phyloP scores from a whole-genome alignment of 192 early-diverging fungal genomes.

The Coemansia asiatica region DNA sequence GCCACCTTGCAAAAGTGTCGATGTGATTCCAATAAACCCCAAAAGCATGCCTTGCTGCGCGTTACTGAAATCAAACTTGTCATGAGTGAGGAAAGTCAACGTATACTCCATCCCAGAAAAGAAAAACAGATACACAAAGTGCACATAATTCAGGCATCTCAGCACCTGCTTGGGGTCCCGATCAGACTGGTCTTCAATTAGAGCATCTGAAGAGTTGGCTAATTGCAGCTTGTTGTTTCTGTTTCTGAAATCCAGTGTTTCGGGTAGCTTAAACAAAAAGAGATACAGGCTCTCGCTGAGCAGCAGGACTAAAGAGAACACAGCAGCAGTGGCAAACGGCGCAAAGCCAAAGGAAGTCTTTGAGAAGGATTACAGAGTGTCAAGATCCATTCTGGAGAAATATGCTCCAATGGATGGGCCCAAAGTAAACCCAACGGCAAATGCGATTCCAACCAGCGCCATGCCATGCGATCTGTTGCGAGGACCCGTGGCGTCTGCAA shows the following conservation, averaged over 20 bases:
- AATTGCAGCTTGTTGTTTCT: background rate
- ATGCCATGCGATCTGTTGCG: constrained; percentile 75
- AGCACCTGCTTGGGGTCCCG: constrained; percentile 16
- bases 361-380: too few species aligned
- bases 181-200: background rate
- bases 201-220: background rate
- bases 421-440: constrained; percentile 92
- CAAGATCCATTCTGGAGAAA: constrained; percentile 53
- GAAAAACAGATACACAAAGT: constrained; percentile 86
- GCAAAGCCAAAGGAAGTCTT: constrained; percentile 6
- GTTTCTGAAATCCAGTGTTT: constrained; percentile 58
- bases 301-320: constrained; percentile 84
- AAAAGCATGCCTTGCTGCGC: constrained; percentile 86
- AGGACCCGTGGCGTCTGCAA: constrained; percentile 86
- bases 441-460: constrained; percentile 95
- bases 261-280: constrained; percentile 70
- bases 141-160: constrained; percentile 65
- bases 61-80: constrained; percentile 83
- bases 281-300: constrained; percentile 80
- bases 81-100: constrained; percentile 92
- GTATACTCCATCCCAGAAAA: constrained; percentile 99
- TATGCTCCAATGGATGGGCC: constrained; percentile 89
- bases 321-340: constrained; percentile 86
- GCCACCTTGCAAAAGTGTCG: constrained; percentile 88
- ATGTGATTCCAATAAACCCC: constrained; percentile 83